These are phyloP conservation scores for Hygrophoropsis aurantiaca DNA, from an alignment of 768 basidiomycete species.

Conservation along the genomic window DNA sequence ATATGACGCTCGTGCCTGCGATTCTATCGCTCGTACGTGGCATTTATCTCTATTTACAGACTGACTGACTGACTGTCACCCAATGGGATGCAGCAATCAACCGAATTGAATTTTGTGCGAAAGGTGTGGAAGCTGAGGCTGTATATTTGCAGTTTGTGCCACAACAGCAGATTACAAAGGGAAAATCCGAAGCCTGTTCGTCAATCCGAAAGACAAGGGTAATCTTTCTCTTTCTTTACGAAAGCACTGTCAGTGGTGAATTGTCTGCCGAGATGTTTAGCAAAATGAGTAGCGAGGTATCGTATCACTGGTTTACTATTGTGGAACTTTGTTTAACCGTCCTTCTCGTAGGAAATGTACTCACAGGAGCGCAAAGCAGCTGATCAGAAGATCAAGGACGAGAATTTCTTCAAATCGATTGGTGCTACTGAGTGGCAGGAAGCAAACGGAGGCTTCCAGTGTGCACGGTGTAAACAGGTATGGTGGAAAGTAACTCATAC, in stretches of 20 bases:
- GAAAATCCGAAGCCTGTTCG: constrained; percentile 85
- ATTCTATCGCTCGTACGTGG: constrained; percentile 84
- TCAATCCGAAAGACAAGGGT: constrained; percentile 94
- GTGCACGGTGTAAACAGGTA: constrained; percentile 89
- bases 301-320: no score
- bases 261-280: constrained; percentile 68
- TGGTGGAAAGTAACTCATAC: constrained; percentile 11
- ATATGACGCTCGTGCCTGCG: constrained; percentile 86
- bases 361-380: constrained; percentile 87
- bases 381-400: constrained; percentile 76
- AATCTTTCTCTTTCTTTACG: constrained; percentile 86
- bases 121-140: constrained; percentile 69
- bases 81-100: constrained; percentile 62
- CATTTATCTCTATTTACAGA: neutral
- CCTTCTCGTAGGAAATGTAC: constrained; percentile 86
- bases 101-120: constrained; percentile 63
- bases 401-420: constrained; percentile 88
- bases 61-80: neutral
- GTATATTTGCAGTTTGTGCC: constrained; percentile 47
- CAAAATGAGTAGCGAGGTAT: constrained; percentile 79
- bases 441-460: constrained; percentile 98
- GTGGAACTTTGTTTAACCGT: no score
- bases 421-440: constrained; percentile 88
- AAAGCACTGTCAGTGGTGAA: constrained; percentile 82
- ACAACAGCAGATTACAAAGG: constrained; percentile 57